A percentile compares a stretch with the other conserved stretches of the same genome.
Evolutionary conservation across 805 yeast genomes (phyloP).

Genomic region (Candida morakotiae): DNA sequence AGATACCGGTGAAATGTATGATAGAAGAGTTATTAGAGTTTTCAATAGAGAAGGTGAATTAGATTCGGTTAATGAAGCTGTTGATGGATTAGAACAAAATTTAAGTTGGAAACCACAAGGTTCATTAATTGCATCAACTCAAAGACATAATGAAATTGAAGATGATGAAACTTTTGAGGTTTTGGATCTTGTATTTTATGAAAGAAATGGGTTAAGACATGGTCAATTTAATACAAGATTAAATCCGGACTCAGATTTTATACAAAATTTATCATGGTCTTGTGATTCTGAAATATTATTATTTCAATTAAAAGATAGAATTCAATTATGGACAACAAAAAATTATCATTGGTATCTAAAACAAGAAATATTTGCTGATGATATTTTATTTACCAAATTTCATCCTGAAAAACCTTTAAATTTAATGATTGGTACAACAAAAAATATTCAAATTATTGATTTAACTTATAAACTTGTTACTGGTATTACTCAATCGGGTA

Average conservation of each 20-base stretch:
- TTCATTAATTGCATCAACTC: slow-evolving; percentile 76
- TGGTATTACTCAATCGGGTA: slow-evolving; percentile 68
- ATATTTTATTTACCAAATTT: slow-evolving; percentile 55
- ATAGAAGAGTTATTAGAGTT: slow-evolving; percentile 78
- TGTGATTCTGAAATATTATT: slow-evolving; percentile 75
- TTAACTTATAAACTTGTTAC: slow-evolving; percentile 57
- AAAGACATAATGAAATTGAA: slow-evolving; percentile 49
- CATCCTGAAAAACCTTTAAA: slow-evolving; percentile 87
- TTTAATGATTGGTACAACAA: slow-evolving; percentile 57
- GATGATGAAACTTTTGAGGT: slow-evolving; percentile 49
- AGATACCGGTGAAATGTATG: slow-evolving; percentile 29
- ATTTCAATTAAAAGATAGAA: slow-evolving; percentile 51
- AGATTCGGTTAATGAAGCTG: slow-evolving; percentile 84
- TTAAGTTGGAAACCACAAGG: slow-evolving; percentile 93
- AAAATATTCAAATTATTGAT: slow-evolving; percentile 56
- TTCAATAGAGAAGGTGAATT: slow-evolving; percentile 75
- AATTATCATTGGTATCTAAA: slow-evolving; percentile 96
- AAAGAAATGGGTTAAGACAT: slow-evolving; percentile 88
- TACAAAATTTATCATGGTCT: slow-evolving; percentile 71
- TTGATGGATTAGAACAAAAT: slow-evolving; percentile 70
- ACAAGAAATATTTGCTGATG: slow-evolving; percentile 53
- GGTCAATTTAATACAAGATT: slow-evolving; percentile 76
- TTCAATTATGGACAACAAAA: slow-evolving; percentile 88
- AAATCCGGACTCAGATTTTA: slow-evolving; percentile 40
- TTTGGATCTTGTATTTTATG: slow-evolving; percentile 71